Conservation (phyloP, 192 early-diverging fungal species). For the Dissophora ornata region DNA sequence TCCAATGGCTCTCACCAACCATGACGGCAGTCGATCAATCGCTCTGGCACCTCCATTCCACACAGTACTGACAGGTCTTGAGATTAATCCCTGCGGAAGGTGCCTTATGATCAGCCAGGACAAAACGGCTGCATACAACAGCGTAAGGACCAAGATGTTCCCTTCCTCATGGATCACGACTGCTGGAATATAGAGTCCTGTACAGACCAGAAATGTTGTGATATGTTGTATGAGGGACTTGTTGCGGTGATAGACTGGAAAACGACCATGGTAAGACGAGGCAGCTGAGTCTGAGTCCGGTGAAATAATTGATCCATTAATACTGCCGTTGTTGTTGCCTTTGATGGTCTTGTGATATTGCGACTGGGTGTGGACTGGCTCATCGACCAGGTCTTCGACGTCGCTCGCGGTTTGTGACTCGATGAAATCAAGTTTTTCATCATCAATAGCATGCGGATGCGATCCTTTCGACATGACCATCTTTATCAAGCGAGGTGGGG, state of each 20-base stretch:
- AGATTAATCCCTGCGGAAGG: constrained; percentile 22
- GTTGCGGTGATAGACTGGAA: constrained; percentile 34
- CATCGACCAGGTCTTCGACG: constrained; percentile 6
- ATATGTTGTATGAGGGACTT: constrained; percentile 3
- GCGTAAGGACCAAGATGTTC: constrained; percentile 41
- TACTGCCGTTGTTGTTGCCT: no score
- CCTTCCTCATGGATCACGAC: constrained; percentile 40
- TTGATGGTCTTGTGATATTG: not conserved
- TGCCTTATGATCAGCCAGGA: constrained; percentile 29
- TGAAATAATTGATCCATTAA: no score
- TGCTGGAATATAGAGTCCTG: constrained; percentile 45
- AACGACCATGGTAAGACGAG: constrained; percentile 46
- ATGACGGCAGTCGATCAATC: constrained; percentile 10
- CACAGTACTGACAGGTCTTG: constrained; percentile 13
- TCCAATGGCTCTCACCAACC: constrained; percentile 25
- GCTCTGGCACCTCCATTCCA: constrained; percentile 30
- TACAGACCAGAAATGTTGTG: constrained; percentile 31
- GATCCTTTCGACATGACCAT: not conserved
- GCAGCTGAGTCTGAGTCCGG: no score
- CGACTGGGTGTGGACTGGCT: constrained; percentile 19
- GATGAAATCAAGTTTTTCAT: constrained; percentile 34
- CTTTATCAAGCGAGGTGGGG: no score
- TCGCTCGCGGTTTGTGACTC: constrained; percentile 30
- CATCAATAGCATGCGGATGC: not conserved
- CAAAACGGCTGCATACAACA: constrained; percentile 37